Evolutionary conservation across 2,329 filamentous ascomycete species (phyloP).

Genomic region (Juglanconis oblonga): DNA sequence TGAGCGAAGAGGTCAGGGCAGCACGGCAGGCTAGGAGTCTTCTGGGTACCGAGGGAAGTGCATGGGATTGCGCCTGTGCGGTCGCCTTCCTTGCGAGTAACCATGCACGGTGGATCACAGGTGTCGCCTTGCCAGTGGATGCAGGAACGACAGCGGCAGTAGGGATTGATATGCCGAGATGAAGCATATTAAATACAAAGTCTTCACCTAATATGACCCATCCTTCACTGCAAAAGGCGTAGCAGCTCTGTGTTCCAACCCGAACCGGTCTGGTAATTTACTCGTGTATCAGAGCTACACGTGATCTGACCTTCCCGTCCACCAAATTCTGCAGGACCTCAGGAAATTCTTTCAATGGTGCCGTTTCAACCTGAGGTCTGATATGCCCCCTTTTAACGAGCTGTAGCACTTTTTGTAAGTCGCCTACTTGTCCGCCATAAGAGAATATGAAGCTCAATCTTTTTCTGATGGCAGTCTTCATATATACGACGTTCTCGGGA

Average conservation of each 20-base stretch:
- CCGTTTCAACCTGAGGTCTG: conserved; percentile 32
- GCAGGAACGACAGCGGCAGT: conserved; percentile 35
- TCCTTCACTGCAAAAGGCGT: too few relatives aligned
- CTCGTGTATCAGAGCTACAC: conserved; percentile 22
- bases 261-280: background rate
- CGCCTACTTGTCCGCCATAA: conserved; percentile 39
- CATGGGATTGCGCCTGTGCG: conserved; percentile 40
- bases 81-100: conserved; percentile 38
- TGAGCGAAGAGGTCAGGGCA: conserved; percentile 36
- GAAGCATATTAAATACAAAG: background rate
- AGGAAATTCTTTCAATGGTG: conserved; percentile 31
- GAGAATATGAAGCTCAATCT: conserved; percentile 39
- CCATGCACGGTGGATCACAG: conserved; percentile 43
- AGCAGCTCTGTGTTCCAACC: too few relatives aligned
- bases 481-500: conserved; percentile 37
- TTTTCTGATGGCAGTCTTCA: conserved; percentile 42
- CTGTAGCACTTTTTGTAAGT: conserved; percentile 35
- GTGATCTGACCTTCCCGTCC: conserved; percentile 31
- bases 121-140: conserved; percentile 38
- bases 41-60: conserved; percentile 39
- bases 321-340: conserved; percentile 31
- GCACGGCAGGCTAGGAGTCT: conserved; percentile 36
- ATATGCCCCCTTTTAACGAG: conserved; percentile 33
- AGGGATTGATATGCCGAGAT: background rate
- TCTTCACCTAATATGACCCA: too few relatives aligned